Percentiles rank a stretch among this genome's conserved stretches.
phyloP scores from a whole-genome alignment of 768 basidiomycete genomes.

The Suillus clintonianus region DNA sequence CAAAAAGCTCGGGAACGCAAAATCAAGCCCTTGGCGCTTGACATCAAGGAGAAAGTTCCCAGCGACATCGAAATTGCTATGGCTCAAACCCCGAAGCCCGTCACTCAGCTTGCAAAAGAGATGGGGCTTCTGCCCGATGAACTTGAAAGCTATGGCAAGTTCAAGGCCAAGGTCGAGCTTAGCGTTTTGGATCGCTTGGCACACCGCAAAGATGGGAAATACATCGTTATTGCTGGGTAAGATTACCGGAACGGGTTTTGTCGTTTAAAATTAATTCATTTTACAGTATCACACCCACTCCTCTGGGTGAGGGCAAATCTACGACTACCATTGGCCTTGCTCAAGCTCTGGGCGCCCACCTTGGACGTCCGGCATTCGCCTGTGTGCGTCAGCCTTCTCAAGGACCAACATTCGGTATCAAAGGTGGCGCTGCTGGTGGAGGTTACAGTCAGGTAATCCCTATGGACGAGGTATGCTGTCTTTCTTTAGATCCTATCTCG shows the following conservation, averaged over 20 bases:
- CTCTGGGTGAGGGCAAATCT: slow-evolving; percentile 96
- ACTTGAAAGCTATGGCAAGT: slow-evolving; percentile 91
- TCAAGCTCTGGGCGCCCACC: slow-evolving; percentile 93
- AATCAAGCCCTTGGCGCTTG: slow-evolving; percentile 77
- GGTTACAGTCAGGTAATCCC: slow-evolving; percentile 99
- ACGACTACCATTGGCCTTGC: slow-evolving; percentile 97
- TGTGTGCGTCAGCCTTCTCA: slow-evolving; percentile 98
- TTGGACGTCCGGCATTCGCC: slow-evolving; percentile 90
- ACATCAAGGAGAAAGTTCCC: slow-evolving; percentile 84
- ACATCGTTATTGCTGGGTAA: slow-evolving; percentile 92
- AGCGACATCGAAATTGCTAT: slow-evolving; percentile 96
- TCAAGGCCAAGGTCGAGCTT: slow-evolving; percentile 97
- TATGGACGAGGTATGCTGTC: slow-evolving; percentile 82
- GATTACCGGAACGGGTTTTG: slow-evolving; percentile 12
- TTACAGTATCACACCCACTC: slow-evolving; percentile 89
- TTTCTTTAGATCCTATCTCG: slow-evolving; percentile 1
- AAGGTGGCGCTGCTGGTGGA: slow-evolving; percentile 97
- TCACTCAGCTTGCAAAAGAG: slow-evolving; percentile 82
- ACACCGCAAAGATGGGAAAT: slow-evolving; percentile 91
- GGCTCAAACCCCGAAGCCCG: slow-evolving; percentile 90
- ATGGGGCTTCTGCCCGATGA: slow-evolving; percentile 86
- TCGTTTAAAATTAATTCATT: slow-evolving; percentile 14
- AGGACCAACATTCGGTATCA: slow-evolving; percentile 98
- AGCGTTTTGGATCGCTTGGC: slow-evolving; percentile 81
- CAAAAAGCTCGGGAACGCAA: slow-evolving; percentile 64